Evolutionary conservation across 2,329 filamentous ascomycete species (phyloP).

Genomic region (Rosellinia necatrix): DNA sequence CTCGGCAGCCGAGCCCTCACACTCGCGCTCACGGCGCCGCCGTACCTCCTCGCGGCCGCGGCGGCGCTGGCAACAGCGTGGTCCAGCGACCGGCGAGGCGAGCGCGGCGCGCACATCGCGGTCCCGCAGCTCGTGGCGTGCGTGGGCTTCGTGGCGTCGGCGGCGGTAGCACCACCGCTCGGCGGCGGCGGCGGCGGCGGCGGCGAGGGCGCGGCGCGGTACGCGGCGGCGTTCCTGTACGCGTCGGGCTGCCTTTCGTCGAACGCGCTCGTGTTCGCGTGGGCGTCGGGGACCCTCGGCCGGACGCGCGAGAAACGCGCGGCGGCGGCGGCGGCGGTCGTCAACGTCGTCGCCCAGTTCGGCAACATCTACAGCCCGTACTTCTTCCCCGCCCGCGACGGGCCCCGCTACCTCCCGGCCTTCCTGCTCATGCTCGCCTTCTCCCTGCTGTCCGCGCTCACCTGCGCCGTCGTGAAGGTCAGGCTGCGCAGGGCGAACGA

Average conservation of each 20-base stretch:
- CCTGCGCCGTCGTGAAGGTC: background rate
- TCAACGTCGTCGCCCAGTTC: too few relatives aligned
- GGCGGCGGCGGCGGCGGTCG: too few relatives aligned
- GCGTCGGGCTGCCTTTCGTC: too few relatives aligned
- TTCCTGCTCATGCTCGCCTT: background rate
- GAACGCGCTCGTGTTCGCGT: too few relatives aligned
- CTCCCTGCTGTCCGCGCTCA: background rate
- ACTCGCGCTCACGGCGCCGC: slow-evolving; percentile 57
- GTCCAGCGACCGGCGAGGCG: slow-evolving; percentile 54
- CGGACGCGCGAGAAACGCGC: too few relatives aligned
- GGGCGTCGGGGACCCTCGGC: too few relatives aligned
- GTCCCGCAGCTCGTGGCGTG: slow-evolving; percentile 17
- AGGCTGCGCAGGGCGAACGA: background rate
- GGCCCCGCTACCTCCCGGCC: background rate
- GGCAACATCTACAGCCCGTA: background rate
- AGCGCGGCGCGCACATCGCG: slow-evolving; percentile 56
- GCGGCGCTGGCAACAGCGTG: slow-evolving; percentile 53
- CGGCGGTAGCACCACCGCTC: too few relatives aligned
- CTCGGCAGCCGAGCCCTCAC: slow-evolving; percentile 56
- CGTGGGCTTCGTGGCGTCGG: background rate
- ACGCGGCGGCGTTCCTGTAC: too few relatives aligned
- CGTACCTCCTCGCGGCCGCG: slow-evolving; percentile 54
- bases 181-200: too few relatives aligned
- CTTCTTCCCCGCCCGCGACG: background rate
- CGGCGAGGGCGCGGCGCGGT: too few relatives aligned